phyloP scores from a whole-genome alignment of 2,329 filamentous ascomycete genomes.

The Onygenales sp. region DNA sequence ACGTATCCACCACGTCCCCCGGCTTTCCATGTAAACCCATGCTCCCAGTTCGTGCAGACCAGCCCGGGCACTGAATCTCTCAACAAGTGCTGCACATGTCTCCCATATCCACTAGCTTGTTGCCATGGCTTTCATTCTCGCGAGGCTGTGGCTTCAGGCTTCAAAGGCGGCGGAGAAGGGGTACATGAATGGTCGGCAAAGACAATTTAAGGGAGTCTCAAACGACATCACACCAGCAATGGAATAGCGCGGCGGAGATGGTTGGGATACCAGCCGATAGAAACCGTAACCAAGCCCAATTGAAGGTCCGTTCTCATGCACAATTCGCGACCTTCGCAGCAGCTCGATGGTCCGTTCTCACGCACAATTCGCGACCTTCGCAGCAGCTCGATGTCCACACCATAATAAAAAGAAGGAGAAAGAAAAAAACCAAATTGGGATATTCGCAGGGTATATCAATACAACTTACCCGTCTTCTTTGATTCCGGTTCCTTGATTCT shows the following conservation, averaged over 20 bases:
- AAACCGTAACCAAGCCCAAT: not conserved
- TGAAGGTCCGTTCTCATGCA: not conserved
- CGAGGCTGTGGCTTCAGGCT: not conserved
- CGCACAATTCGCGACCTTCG: not conserved
- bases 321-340: not conserved
- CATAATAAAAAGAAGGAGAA: not conserved
- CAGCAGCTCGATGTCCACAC: not conserved
- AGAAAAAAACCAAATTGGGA: not conserved
- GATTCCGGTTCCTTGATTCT: constrained; percentile 42
- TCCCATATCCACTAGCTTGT: not conserved
- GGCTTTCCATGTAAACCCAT: not conserved
- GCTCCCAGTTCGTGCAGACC: not conserved
- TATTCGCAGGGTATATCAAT: not conserved
- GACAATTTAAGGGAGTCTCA: not conserved
- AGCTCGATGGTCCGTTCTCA: not conserved
- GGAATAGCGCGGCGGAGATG: not conserved
- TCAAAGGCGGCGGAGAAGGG: not conserved
- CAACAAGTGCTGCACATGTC: not conserved
- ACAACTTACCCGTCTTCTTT: constrained; percentile 86
- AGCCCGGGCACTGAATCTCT: not conserved
- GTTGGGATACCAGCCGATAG: not conserved
- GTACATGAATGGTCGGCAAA: not conserved
- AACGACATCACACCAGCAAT: not conserved
- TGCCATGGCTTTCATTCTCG: not conserved
- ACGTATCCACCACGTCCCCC: not conserved